A percentile compares a stretch with the other conserved stretches of the same genome.
Conservation (phyloP, 345 rosid species). For the Hevea brasiliensis region DNA sequence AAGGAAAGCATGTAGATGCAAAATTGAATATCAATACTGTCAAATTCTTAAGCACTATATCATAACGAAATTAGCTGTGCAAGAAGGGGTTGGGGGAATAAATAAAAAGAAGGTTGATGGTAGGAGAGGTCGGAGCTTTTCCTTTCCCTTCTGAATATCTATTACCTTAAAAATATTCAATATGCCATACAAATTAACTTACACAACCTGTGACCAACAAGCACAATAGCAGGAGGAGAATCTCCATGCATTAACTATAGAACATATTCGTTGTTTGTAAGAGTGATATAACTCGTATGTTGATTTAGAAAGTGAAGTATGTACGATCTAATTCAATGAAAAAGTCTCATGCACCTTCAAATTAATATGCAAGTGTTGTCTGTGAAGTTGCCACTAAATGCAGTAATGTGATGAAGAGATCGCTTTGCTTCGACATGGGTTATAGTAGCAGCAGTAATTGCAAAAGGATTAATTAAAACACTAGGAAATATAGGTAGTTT, state of each 20-base stretch:
- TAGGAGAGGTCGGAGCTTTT: background rate
- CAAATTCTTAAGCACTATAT: background rate
- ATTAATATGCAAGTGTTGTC: background rate
- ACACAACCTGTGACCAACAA: slow-evolving; percentile 89
- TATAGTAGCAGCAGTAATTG: too few relatives aligned
- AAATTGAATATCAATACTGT: background rate
- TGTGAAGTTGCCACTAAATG: background rate
- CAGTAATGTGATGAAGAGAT: too few relatives aligned
- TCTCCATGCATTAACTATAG: slow-evolving; percentile 67
- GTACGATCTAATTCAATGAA: background rate
- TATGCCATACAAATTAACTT: background rate
- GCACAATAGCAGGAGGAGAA: slow-evolving; percentile 87
- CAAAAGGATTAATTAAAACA: too few relatives aligned
- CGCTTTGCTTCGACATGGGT: too few relatives aligned
- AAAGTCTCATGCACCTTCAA: background rate
- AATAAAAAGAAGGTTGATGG: background rate
- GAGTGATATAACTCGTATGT: background rate
- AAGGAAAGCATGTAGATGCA: background rate
- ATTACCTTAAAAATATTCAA: background rate
- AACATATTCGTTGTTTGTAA: background rate
- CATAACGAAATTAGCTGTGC: background rate
- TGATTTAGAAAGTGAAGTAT: background rate
- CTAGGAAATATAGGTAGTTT: too few relatives aligned
- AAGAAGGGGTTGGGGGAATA: background rate
- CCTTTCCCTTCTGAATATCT: background rate